Conservation (phyloP, 2,329 filamentous ascomycete species). For the Achaetomium macrosporum region DNA sequence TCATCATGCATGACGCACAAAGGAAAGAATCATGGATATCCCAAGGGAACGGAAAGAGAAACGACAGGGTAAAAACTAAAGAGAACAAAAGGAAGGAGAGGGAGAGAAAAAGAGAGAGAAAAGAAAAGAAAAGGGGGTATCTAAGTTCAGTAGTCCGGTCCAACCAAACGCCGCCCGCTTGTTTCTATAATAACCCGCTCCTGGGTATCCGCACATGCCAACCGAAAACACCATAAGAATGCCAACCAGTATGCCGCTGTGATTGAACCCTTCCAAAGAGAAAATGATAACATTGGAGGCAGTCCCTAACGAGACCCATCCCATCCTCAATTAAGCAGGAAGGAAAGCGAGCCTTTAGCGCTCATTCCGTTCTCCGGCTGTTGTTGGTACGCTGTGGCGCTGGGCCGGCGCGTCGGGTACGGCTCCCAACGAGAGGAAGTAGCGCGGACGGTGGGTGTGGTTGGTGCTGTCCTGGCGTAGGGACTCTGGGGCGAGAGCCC, state of each 20-base stretch:
- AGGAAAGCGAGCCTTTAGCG: conserved; percentile 5
- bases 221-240: not conserved
- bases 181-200: not conserved
- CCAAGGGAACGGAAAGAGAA: too few species aligned
- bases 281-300: not conserved
- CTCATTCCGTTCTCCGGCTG: conserved; percentile 1
- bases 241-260: not conserved
- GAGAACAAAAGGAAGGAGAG: not conserved
- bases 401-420: conserved; percentile 5
- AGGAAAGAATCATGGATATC: too few species aligned
- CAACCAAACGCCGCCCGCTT: not conserved
- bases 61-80: too few species aligned
- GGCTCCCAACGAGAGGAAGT: conserved; percentile 11
- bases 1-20: too few species aligned
- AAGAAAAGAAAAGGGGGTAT: conserved; percentile 7
- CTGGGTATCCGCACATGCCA: not conserved
- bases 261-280: not conserved
- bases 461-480: conserved; percentile 5
- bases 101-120: not conserved
- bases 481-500: conserved; percentile 2
- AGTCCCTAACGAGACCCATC: not conserved
- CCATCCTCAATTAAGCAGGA: conserved; percentile 8
- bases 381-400: not conserved
- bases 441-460: conserved; percentile 4
- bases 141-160: not conserved